These are phyloP conservation scores for Curvularia sp. DNA, from an alignment of 2,329 filamentous ascomycete species.

Conservation along the genomic window DNA sequence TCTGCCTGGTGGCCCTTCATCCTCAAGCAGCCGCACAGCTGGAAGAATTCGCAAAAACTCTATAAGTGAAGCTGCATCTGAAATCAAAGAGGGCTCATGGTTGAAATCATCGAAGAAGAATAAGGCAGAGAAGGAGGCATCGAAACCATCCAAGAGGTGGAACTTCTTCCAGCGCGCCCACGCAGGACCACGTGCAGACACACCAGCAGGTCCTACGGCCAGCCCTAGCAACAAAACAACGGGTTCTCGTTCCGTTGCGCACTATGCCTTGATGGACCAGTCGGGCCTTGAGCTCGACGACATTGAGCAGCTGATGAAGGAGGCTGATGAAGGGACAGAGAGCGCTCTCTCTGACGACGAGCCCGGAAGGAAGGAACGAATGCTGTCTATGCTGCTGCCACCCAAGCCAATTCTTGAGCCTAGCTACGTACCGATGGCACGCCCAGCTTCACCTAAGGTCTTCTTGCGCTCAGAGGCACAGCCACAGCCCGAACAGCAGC, in stretches of 20 bases:
- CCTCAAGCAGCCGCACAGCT: conserved; percentile 22
- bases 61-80: conserved; percentile 27
- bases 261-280: conserved; percentile 65
- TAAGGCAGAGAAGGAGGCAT: conserved; percentile 36
- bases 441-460: conserved; percentile 51
- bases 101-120: conserved; percentile 46
- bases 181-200: conserved; percentile 49
- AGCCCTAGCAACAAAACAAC: conserved; percentile 44
- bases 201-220: conserved; percentile 48
- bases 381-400: conserved; percentile 51
- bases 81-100: conserved; percentile 51
- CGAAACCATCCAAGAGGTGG: conserved; percentile 59
- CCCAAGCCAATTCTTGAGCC: conserved; percentile 46
- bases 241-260: conserved; percentile 58
- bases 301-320: conserved; percentile 57
- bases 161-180: conserved; percentile 66
- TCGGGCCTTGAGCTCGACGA: conserved; percentile 55
- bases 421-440: conserved; percentile 31
- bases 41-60: conserved; percentile 39
- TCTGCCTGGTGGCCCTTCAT: conserved; percentile 33
- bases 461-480: conserved; percentile 35
- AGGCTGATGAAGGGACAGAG: conserved; percentile 45
- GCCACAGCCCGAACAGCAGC: conserved; percentile 21
- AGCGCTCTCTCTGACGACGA: conserved; percentile 32
- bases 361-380: conserved; percentile 38